Evolutionary conservation across 805 yeast species (phyloP), one percentile per base, ranked within the genome.

Genomic region (Metschnikowia koreensis): DNA sequence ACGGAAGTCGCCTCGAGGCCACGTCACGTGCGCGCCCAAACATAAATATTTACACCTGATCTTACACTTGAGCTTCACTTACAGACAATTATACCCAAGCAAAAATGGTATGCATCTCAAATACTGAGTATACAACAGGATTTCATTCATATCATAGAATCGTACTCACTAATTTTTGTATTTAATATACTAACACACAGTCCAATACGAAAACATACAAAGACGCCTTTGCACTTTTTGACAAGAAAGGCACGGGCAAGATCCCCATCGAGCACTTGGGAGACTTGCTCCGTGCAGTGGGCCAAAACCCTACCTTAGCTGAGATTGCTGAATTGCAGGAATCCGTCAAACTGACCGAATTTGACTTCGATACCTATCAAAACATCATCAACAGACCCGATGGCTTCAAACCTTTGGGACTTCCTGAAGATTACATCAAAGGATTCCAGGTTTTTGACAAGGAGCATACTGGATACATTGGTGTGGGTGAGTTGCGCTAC

Each of bases 151-250:
- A 22, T 4, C 2, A 22, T 22, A 22, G 22, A 22, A 22, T 22
- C 22, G 22, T 4, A 22, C 22, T 3, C 22, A 22, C 22, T 22
- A 22, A 22, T 22, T 3, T 22, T 4, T 22, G 22, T 22, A 22
- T 22, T 22, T 22, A 22, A 31, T 15, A 27, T 51, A 50, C 62
- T 56, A 56, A 59, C 61, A 31, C 34, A n/a, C 51, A 58, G 62
- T 59, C 62, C 29, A 73, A 72, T 61, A 74, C 76, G 39, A 75
- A 75, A 59, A 75, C 80, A 31, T 75, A 75, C 76, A 90, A 89
- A 74, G 97, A 94, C 79, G 97, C 97, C 26, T 94, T 94, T 71
- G 94, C 98, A 11, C 83, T 94, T 43, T 94, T 93, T 66, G 99
- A 94, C 75, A 92, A 91, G 73, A 89, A 92, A 66, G 98, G 97